Evolutionary conservation across 2,329 filamentous ascomycete genomes (phyloP).

Genomic region (Grosmannia huntii): DNA sequence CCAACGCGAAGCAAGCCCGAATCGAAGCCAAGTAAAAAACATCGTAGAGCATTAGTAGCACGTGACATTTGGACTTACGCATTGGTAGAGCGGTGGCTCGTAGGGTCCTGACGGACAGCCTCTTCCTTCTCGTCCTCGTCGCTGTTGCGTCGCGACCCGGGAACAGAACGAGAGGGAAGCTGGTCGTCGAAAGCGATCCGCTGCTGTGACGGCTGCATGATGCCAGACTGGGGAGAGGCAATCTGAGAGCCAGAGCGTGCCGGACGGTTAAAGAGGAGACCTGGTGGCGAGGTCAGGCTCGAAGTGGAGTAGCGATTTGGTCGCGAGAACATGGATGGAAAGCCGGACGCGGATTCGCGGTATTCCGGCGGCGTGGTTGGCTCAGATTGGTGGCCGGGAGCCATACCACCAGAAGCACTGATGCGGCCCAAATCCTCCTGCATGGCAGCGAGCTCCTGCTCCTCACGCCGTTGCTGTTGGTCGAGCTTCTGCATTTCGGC

Average conservation of each 20-base stretch:
- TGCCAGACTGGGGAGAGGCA: conserved; percentile 59
- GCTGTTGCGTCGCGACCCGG: conserved; percentile 77
- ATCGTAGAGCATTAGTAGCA: neutral
- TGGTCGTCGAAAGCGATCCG: conserved; percentile 49
- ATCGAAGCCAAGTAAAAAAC: neutral
- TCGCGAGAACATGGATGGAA: conserved; percentile 68
- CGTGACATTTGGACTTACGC: conserved; percentile 50
- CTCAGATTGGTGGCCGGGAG: conserved; percentile 71
- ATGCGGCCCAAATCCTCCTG: conserved; percentile 60
- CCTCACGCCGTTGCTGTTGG: conserved; percentile 69
- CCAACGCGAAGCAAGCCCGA: neutral
- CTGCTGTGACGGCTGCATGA: conserved; percentile 28
- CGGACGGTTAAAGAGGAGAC: conserved; percentile 54
- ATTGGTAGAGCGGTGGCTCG: conserved; percentile 60
- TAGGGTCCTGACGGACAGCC: conserved; percentile 54
- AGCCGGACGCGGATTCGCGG: conserved; percentile 56
- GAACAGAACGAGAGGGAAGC: conserved; percentile 72
- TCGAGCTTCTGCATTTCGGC: conserved; percentile 85
- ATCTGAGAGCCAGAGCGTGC: conserved; percentile 68
- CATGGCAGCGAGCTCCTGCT: conserved; percentile 74
- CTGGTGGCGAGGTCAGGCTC: conserved; percentile 71
- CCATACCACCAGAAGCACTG: conserved; percentile 27
- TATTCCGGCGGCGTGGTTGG: conserved; percentile 95
- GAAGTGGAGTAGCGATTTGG: conserved; percentile 84
- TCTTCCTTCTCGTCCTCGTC: conserved; percentile 81